phyloP scores from a whole-genome alignment of 2,329 filamentous ascomycete species.

The Phialophora tarda region DNA sequence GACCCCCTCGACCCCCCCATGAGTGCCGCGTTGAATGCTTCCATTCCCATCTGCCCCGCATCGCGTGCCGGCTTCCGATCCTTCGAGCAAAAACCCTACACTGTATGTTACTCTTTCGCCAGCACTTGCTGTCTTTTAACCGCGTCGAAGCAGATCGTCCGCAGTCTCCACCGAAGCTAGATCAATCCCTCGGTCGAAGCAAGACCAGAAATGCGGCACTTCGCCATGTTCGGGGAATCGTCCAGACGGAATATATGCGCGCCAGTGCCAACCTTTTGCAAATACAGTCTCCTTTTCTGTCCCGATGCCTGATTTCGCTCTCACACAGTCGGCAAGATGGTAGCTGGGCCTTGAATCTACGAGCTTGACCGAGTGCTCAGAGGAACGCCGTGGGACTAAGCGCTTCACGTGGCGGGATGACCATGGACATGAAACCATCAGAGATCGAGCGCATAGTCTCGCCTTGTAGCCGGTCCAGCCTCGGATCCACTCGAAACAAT shows the following conservation, averaged over 20 bases:
- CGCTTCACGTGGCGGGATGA: conserved; percentile 5
- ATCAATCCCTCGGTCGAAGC: conserved; percentile 12
- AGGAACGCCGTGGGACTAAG: background rate
- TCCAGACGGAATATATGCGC: background rate
- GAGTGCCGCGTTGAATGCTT: background rate
- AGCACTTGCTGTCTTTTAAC: background rate
- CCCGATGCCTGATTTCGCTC: background rate
- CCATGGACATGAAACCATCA: conserved; percentile 1
- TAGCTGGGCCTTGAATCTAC: background rate
- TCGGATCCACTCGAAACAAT: background rate
- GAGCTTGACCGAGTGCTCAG: background rate
- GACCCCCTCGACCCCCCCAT: too few species aligned
- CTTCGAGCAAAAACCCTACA: background rate
- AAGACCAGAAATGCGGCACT: background rate
- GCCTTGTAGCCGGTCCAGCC: background rate
- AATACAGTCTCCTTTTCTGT: background rate
- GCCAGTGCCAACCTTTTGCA: background rate
- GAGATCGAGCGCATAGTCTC: conserved; percentile 20
- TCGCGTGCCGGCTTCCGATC: conserved; percentile 9
- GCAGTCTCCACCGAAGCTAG: conserved; percentile 6
- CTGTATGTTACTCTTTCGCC: background rate
- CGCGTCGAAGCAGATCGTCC: conserved; percentile 2
- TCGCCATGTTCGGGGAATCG: conserved; percentile 6
- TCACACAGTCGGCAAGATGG: conserved; percentile 1
- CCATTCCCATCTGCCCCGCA: conserved; percentile 5